Evolutionary conservation across 306 rosid species (phyloP), one percentile per base, ranked within the genome.

Genomic region (Neltuma alba): DNA sequence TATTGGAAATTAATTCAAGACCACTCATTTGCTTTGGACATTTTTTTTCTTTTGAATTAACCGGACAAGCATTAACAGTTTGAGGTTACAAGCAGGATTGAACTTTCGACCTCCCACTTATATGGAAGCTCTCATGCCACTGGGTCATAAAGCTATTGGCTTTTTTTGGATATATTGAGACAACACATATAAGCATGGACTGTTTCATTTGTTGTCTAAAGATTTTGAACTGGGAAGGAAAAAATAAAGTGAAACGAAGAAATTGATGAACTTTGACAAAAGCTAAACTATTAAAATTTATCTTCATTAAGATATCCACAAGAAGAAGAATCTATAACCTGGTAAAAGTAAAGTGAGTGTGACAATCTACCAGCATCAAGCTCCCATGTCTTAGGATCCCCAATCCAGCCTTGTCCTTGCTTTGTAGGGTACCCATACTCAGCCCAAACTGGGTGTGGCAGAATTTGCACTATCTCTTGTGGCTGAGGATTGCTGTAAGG

Each of bases 361-460:
- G 92, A 89, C 63, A 89, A 31, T 80, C 90, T 89, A 41, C 92
- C 92, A 80, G 80, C 89, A 80, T 89, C 92, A 48, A 89, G 86
- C 58, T 86, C 89, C 90, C 92, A 89, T 2, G 87, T 86, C 75
- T 62, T 86, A 31, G 90, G 77, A 78, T 83, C 78, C 30, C 92
- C 92, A 69, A 83, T 85, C 92, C 90, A 89, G 57, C 89, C 91
- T 40, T 89, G 74, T 2, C 90, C 92, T 34, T 80, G 77, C 54
- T 31, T 79, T 3, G 88, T 83, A 27, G 92, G 91, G 75, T 87
- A 89, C 0, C 90, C 92, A 44, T 87, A 89, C 1, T 83, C 92
- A 12, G 76, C 88, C 92, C 89, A 87, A 63, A 87, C 89, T 10
- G 86, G 86, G 36, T 89, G 91, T 9, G 89, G 92, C 70, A 85